Evolutionary conservation across 148 eudicot species (phyloP), one percentile per base, ranked within the genome.

Genomic region (Spergularia bocconei): DNA sequence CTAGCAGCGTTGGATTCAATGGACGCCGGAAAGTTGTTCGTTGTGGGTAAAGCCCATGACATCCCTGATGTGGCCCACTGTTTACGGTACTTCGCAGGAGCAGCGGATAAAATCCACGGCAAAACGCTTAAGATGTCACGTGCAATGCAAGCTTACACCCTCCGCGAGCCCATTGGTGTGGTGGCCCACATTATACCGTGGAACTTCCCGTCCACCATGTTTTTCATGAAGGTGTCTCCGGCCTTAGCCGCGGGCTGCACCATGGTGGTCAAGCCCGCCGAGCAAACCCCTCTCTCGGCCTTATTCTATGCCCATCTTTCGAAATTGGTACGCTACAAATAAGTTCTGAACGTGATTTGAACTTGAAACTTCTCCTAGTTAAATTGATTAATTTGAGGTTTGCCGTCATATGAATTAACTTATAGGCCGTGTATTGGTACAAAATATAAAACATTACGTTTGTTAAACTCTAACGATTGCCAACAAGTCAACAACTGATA

Each of bases 231-330:
- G 79, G 96, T 92, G 52, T 85, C 85, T n/a, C 97, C 98, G 0
- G 90, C 97, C 11, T 78, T 95, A 60, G 97, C 98, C 13, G 93
- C 92, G 14, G 98, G 98, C 0, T 91, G 96, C 80, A 92, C 98
- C 82, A 84, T 95, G 86, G 83, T 95, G 39, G 83, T 95, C 15
- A 95, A 95, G 83, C 97, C 98, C 3, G 93, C 98, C 9, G 98
- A 95, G 75, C 96, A 90, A 60, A 88, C 97, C 0, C 96, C 97
- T 5, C 96, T 95, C 51, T 79, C 97, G 0, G 89, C 97, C 39
- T 84, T 95, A n/a, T 92, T 52, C 60, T 85, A 82, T 59, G 95
- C 96, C 61, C 91, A 91, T 67, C 86, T 94, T 25, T 86, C 96
- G 8, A 90, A 94, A 64, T 38, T 79, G 87, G 98, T 91, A 86